A percentile compares a stretch with the other conserved stretches of the same genome.
Conservation (phyloP, 768 basidiomycete genomes). For the Suillus decipiens region DNA sequence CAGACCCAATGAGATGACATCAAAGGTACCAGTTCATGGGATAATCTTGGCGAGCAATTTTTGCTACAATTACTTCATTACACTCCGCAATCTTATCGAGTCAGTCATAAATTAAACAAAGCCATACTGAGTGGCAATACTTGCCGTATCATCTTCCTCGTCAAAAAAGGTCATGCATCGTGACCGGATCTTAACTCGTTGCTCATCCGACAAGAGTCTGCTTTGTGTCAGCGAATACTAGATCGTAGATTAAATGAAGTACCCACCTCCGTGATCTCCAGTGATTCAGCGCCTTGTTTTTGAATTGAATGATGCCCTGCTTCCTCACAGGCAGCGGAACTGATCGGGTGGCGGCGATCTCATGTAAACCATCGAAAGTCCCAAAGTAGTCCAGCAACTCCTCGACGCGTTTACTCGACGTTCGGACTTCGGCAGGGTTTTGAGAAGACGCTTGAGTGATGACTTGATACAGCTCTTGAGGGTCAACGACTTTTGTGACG, state of each 20-base stretch:
- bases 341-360: conserved; percentile 64
- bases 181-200: conserved; percentile 62
- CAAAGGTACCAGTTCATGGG: conserved; percentile 64
- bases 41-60: conserved; percentile 78
- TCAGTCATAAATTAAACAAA: conserved; percentile 10
- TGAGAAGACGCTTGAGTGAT: conserved; percentile 74
- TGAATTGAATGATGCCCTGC: conserved; percentile 87
- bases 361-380: conserved; percentile 68
- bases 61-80: conserved; percentile 73
- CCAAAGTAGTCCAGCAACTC: conserved; percentile 68
- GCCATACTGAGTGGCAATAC: conserved; percentile 15
- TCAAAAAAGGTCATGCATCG: conserved; percentile 69
- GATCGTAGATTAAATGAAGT: not conserved
- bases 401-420: conserved; percentile 63
- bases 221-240: conserved; percentile 15
- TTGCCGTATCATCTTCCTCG: conserved; percentile 73
- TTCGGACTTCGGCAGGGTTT: conserved; percentile 50
- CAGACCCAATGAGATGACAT: not conserved
- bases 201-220: conserved; percentile 71
- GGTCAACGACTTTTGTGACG: conserved; percentile 44
- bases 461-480: conserved; percentile 66
- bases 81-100: conserved; percentile 69
- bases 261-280: conserved; percentile 80
- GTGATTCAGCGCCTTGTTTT: conserved; percentile 71
- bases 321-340: conserved; percentile 70